Conservation (phyloP, 345 rosid genomes). For the Orychophragmus violaceus region DNA sequence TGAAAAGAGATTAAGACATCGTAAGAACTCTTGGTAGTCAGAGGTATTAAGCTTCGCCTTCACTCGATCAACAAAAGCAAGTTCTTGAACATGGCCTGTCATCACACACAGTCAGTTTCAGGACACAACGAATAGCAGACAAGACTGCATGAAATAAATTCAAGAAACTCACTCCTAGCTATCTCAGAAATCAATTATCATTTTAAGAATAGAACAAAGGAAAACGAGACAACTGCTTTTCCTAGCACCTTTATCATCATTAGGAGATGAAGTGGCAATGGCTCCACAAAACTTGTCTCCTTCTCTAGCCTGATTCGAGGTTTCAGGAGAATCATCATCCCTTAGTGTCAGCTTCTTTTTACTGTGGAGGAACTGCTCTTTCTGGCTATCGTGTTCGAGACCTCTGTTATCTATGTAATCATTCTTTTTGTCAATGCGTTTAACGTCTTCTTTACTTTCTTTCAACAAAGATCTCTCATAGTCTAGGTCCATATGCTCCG, state of each 20-base stretch:
- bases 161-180: neutral
- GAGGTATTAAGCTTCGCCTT: constrained; percentile 61
- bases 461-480: constrained; percentile 46
- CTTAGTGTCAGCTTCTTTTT: constrained; percentile 40
- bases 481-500: constrained; percentile 54
- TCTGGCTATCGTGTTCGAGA: constrained; percentile 53
- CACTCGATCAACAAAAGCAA: constrained; percentile 78
- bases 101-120: too few species aligned
- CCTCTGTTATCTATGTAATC: constrained; percentile 60
- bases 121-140: too few species aligned
- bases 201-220: neutral
- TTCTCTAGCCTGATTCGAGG: constrained; percentile 52
- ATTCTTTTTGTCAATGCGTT: constrained; percentile 60
- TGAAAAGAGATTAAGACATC: constrained; percentile 79
- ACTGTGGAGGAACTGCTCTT: constrained; percentile 52
- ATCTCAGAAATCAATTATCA: neutral
- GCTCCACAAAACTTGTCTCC: constrained; percentile 51
- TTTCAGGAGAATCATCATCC: constrained; percentile 48
- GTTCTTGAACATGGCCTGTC: constrained; percentile 66
- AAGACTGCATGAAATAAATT: neutral
- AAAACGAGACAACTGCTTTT: constrained; percentile 40
- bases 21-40: constrained; percentile 74
- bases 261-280: constrained; percentile 44
- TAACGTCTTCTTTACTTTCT: constrained; percentile 61
- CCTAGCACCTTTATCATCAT: constrained; percentile 62